A percentile compares a stretch with the other conserved stretches of the same genome.
These are phyloP conservation scores for Clarireedia monteithiana DNA, from an alignment of 2,329 filamentous ascomycete genomes.

Conservation along the genomic window DNA sequence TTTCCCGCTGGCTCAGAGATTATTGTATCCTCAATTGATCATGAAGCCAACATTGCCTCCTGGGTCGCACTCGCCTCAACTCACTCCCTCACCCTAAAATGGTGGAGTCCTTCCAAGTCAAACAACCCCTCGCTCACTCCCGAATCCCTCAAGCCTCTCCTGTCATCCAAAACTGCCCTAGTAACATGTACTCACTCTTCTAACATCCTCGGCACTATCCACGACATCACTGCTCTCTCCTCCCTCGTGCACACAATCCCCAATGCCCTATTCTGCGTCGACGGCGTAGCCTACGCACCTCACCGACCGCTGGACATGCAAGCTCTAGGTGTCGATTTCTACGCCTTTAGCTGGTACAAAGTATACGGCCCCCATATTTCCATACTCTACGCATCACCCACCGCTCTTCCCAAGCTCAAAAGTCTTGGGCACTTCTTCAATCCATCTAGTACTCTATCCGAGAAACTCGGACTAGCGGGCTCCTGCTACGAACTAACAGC, in stretches of 20 bases:
- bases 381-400: constrained; percentile 56
- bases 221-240: constrained; percentile 49
- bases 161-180: constrained; percentile 58
- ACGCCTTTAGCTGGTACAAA: constrained; percentile 78
- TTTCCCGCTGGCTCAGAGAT: constrained; percentile 56
- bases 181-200: constrained; percentile 67
- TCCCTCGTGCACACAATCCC: constrained; percentile 40
- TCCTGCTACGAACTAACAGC: constrained; percentile 64
- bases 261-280: constrained; percentile 58
- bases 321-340: constrained; percentile 64
- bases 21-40: constrained; percentile 63
- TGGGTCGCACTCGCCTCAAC: constrained; percentile 63
- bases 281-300: constrained; percentile 70
- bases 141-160: constrained; percentile 31
- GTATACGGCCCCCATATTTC: constrained; percentile 71
- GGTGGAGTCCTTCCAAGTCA: constrained; percentile 51
- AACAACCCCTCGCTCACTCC: constrained; percentile 31
- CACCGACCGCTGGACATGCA: constrained; percentile 64
- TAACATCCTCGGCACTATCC: constrained; percentile 67
- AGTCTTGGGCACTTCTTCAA: constrained; percentile 65
- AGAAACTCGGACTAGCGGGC: constrained; percentile 62
- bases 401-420: constrained; percentile 46
- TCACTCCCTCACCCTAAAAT: constrained; percentile 55
- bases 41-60: constrained; percentile 69
- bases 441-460: constrained; percentile 45